Evolutionary conservation across 768 basidiomycete genomes (phyloP), one percentile per base, ranked within the genome.

Genomic region (Lentinula edodes): DNA sequence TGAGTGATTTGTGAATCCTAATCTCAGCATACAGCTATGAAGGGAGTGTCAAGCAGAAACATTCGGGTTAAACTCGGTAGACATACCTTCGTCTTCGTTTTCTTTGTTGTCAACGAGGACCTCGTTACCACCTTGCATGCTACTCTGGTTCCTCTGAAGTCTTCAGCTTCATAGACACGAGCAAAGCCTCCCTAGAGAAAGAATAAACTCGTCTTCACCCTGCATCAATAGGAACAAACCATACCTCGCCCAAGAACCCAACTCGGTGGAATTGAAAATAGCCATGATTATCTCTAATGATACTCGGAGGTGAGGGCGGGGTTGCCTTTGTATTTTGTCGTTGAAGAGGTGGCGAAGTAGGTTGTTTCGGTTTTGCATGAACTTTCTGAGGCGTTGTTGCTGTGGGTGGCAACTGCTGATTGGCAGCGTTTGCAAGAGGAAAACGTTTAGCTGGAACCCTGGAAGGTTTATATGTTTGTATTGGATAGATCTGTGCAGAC

Each of bases 91-190:
- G 94, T 95, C 75, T 96, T 96, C 23, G 93, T 95, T 74, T 98
- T 98, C 77, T 93, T 96, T 16, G 93, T 93, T 77, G 91, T 91
- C 66, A 99, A 82, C 35, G 91, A 93, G 28, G 82, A 79, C 76
- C 95, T 94, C n/a, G 90, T 91, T 65, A 99, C 89, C 50, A 97
- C 95, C 76, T 99, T 98, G 75, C 95, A 91, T 10, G 95, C 95
- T 56, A 87, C 79, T 41, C 87, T 78, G 23, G 75, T 73, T 15
- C 88, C 89, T 52, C 80, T 76, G 9, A 71, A 66, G 67, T 94
- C 92, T 70, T 87, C 85, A n/a, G 94, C 90, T 76, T 97, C 93
- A 68, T 96, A 99, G 3, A 99, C 96, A 42, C 95, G 84, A 1
- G 96, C 96, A 70, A 99, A 99, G 0, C 96, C 96, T 66, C 96